Evolutionary conservation across 306 rosid genomes (phyloP), one percentile per base, ranked within the genome.

Genomic region (Acacia melanoxylon): DNA sequence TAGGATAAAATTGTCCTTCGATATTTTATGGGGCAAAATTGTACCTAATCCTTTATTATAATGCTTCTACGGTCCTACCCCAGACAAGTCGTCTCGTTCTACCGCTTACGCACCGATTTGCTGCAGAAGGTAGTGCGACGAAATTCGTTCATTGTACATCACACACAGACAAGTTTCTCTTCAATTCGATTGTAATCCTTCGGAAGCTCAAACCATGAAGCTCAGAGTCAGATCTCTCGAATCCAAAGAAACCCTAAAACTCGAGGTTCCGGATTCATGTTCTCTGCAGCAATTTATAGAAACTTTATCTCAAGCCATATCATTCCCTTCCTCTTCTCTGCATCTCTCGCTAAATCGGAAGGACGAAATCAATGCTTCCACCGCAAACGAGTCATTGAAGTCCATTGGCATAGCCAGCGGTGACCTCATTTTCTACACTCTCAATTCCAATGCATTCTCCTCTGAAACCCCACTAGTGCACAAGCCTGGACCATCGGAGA

Each of bases 391-490:
- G 1, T 72, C 91, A 14, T 87, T 95, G 44, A 83, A 59, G 16
- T 86, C 93, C 58, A 76, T 93, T 15, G 97, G 97, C 63, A 69
- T 95, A 68, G 61, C 90, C 58, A 49, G 81, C 42, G 98, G 99
- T 22, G 99, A 91, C 79, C 97, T 95, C 66, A 42, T 95, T 62
- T 91, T 90, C 89, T 93, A 89, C 89, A 78, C 94, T 19, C 24
- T 88, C 65, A 77, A 89, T 74, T 85, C 97, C 10, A 59, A 72
- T 24, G 81, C 73, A 13, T 68, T 85, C 76, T 78, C 82, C 44
- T 24, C 2, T 24, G 59, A 84, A 86, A 76, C 82, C 89, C 85
- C 84, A 88, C 79, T 83, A 3, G 59, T 75, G 35, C 86, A 79
- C 51, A 80, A 83, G 9, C 77, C 81, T 16, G 81, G 22, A 7